Base-by-base conservation (phyloP, 257 asterid genomes). In the Osmanthus fragrans region DNA sequence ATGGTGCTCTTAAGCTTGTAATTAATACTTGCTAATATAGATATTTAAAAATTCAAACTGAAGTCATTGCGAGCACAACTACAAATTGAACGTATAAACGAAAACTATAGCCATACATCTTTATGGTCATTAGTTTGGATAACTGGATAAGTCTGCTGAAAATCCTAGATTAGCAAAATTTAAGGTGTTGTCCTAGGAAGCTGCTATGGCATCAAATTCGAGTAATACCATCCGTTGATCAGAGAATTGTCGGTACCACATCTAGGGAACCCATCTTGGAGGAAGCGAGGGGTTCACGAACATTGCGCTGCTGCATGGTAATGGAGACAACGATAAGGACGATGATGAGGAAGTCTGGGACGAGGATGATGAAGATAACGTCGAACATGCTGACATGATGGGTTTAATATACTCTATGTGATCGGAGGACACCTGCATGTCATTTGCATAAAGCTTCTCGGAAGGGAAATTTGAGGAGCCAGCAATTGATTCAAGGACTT, bases 341-440 rank as follows among this genome's bases (percentile, higher is more conserved):
- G 39, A 36, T 13, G 27, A 56, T 7, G 54, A 66, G 39, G 51
- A 74, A 16, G 54, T 34, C 49, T 18, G 56, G 69, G 69, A 45
- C 21, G 25, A 23, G 16, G 77, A 67, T 18, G 4, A 42, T 42
- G 49, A 42, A 42, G 49, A 12, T 42, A 42, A 12, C 11, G 49
- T 8, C 12, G 12, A 37, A 8, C 42, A 82, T 0, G 85, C 47
- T 0, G 77, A 75, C 86, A 86, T 80, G 27, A 81, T 85, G 5
- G 85, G 72, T 10, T 75, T 75, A 10, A 86, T 84, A 72, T 82
- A 76, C 34, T 37, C 70, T 19, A 84, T 82, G 40, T 86, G 85
- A 71, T 74, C 80, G 3, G 88, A 83, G 18, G 76, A 71, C 13
- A 39, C 56, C 42, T 63, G 65, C 56, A 11, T 47, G 36, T 30